Percentiles rank a stretch among this genome's conserved stretches.
phyloP scores from a whole-genome alignment of 1,284 basidiomycete species.

The Ceratobasidium sp. region DNA sequence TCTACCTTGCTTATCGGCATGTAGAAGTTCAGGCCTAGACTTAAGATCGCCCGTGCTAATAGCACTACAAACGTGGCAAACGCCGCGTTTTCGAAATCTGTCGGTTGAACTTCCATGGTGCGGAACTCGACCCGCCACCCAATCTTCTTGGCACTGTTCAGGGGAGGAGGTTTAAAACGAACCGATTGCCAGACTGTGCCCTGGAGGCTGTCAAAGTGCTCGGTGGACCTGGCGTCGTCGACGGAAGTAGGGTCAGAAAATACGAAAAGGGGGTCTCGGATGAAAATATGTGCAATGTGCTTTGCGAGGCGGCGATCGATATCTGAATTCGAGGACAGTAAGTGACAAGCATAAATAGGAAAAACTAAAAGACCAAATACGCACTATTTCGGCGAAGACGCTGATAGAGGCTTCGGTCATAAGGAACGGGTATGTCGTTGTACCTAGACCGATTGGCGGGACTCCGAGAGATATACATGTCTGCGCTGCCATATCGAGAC shows the following conservation, averaged over 20 bases:
- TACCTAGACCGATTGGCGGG: constrained; percentile 92
- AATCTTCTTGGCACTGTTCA: constrained; percentile 82
- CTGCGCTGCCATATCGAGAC: constrained; percentile 96
- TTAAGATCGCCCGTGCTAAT: constrained; percentile 91
- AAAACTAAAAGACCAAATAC: constrained; percentile 51
- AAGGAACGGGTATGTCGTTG: constrained; percentile 89
- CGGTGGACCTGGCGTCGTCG: constrained; percentile 87
- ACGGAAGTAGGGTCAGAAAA: constrained; percentile 96
- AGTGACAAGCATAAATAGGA: neutral
- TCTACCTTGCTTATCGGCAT: constrained; percentile 98
- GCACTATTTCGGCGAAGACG: constrained; percentile 80
- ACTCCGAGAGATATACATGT: constrained; percentile 91
- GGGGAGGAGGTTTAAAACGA: constrained; percentile 96
- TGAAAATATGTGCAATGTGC: constrained; percentile 96
- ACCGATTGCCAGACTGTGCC: constrained; percentile 99
- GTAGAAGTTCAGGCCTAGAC: constrained; percentile 93
- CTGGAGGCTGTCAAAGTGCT: constrained; percentile 95
- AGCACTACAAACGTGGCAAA: constrained; percentile 95
- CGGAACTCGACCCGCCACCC: constrained; percentile 99
- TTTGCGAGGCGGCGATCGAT: constrained; percentile 90
- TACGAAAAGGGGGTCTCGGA: constrained; percentile 96
- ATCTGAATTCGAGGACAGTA: constrained; percentile 64
- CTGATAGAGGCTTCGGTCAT: constrained; percentile 80
- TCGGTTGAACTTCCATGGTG: constrained; percentile 98
- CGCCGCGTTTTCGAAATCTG: constrained; percentile 98